Conservation (phyloP, 2,329 filamentous ascomycete species). For the Alternaria panax region DNA sequence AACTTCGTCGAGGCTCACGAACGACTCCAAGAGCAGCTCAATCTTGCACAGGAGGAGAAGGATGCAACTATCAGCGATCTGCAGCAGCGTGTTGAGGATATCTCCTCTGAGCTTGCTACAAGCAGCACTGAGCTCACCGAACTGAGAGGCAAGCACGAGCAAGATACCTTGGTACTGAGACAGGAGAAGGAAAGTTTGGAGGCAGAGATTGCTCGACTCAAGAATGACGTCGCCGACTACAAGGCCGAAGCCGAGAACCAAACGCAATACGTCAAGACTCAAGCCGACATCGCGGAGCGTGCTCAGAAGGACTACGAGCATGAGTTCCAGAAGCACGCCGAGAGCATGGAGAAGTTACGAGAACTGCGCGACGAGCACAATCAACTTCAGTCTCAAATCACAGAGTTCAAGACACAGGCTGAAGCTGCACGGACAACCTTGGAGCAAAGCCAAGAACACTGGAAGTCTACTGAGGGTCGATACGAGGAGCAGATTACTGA, state of each 20-base stretch:
- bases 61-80: constrained; percentile 81
- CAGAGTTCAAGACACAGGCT: constrained; percentile 77
- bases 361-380: constrained; percentile 81
- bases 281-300: constrained; percentile 90
- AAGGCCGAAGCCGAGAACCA: constrained; percentile 82
- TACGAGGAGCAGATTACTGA: constrained; percentile 86
- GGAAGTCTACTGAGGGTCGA: constrained; percentile 80
- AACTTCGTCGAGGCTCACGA: constrained; percentile 82
- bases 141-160: constrained; percentile 80
- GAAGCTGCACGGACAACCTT: constrained; percentile 84
- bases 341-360: constrained; percentile 87
- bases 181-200: constrained; percentile 84
- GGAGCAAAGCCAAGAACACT: constrained; percentile 82
- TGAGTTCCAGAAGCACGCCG: constrained; percentile 92
- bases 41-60: constrained; percentile 76
- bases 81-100: constrained; percentile 81
- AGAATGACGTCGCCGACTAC: constrained; percentile 82
- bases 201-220: constrained; percentile 79
- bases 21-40: constrained; percentile 75
- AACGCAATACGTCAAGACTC: constrained; percentile 88
- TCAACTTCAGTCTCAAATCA: constrained; percentile 78
- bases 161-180: constrained; percentile 72
- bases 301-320: constrained; percentile 96
- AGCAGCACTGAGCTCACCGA: constrained; percentile 84
- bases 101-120: constrained; percentile 79